Percentiles rank a stretch among this genome's conserved stretches.
Conservation (phyloP, 768 basidiomycete species). For the Solioccasus polychromus region DNA sequence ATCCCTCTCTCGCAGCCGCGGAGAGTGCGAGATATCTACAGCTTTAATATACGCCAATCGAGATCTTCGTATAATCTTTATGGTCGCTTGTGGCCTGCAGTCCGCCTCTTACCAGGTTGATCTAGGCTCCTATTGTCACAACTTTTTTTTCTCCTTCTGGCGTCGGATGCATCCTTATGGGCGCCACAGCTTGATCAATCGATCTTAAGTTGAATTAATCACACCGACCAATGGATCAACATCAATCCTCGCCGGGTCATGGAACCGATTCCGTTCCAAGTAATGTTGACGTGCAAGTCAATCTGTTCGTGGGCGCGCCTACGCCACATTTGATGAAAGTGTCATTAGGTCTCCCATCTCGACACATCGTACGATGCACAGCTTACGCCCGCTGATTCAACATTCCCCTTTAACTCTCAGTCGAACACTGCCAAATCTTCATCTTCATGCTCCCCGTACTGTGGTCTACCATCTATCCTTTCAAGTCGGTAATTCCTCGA, state of each 20-base stretch:
- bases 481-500: constrained; percentile 31
- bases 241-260: not conserved
- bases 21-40: not conserved
- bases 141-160: constrained; percentile 2
- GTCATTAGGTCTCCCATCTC: no score
- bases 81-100: not conserved
- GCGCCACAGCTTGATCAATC: not conserved
- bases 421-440: no score
- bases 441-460: no score
- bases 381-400: not conserved
- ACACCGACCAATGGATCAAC: not conserved
- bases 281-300: not conserved
- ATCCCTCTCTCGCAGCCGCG: not conserved
- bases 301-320: not conserved
- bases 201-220: not conserved
- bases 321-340: no score
- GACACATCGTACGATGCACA: not conserved
- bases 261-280: not conserved
- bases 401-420: not conserved
- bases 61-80: constrained; percentile 10
- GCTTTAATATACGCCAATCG: not conserved
- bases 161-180: not conserved
- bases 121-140: constrained; percentile 15
- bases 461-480: constrained; percentile 43
- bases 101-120: constrained; percentile 2